These are phyloP conservation scores for Abrus precatorius DNA, from an alignment of 306 rosid genomes.

Conservation along the genomic window DNA sequence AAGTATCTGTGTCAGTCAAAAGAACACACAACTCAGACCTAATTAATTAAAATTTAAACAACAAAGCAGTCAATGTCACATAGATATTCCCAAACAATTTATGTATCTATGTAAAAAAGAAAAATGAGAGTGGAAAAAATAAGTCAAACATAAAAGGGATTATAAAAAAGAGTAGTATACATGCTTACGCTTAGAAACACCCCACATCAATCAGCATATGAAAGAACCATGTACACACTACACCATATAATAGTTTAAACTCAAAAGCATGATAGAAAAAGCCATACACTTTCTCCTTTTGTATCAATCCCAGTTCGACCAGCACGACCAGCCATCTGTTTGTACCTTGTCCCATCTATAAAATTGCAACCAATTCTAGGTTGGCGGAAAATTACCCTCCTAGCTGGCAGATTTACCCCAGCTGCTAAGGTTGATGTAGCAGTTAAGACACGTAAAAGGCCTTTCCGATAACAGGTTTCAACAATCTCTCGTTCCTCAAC, in stretches of 20 bases:
- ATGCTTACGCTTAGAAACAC: neutral
- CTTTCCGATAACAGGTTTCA: constrained; percentile 93
- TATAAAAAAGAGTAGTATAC: neutral
- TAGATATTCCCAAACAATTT: constrained; percentile 34
- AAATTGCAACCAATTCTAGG: constrained; percentile 94
- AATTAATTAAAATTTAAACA: constrained; percentile 8
- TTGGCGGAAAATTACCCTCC: constrained; percentile 97
- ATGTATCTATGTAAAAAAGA: constrained; percentile 27
- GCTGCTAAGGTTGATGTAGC: constrained; percentile 99
- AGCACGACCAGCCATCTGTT: constrained; percentile 99
- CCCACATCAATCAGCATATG: constrained; percentile 6
- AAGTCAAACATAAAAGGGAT: constrained; percentile 1
- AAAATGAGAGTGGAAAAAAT: constrained; percentile 17
- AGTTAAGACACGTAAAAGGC: constrained; percentile 90
- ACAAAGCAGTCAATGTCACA: constrained; percentile 22
- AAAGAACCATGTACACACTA: constrained; percentile 14
- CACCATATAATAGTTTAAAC: neutral
- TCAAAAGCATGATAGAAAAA: constrained; percentile 32
- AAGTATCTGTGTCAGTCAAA: constrained; percentile 64
- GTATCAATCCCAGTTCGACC: constrained; percentile 99
- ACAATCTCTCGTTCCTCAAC: constrained; percentile 97
- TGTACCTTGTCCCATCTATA: constrained; percentile 93
- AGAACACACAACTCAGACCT: constrained; percentile 24
- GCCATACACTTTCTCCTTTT: constrained; percentile 93
- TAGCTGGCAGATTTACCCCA: constrained; percentile 96